Evolutionary conservation across 2,329 filamentous ascomycete species (phyloP), one percentile per base, ranked within the genome.

Genomic region (Sporothrix luriei): DNA sequence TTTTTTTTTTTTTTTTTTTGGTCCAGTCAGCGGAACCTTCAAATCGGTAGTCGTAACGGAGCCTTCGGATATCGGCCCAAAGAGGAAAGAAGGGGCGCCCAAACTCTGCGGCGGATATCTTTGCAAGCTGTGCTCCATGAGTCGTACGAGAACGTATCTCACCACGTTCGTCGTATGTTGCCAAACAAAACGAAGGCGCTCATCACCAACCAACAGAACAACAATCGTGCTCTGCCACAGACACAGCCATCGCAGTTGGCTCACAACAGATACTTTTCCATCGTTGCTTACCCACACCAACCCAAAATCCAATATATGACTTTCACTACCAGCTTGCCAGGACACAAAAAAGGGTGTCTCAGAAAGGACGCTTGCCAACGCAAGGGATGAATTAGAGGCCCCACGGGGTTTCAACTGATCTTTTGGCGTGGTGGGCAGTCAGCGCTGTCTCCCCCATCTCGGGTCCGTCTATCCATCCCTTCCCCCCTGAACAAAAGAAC

Each of bases 341-440:
- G 33, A 40, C 9, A n/a, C n/a, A 46, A 21, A 43, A 7, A 33
- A 49, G 16, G 2, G 33, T 62, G 57, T 46, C 57, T 62, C 57
- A 62, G 54, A 26, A 61, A 43, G 33, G 19, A 49, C 59, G 59
- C 59, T 64, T 29, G 59, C 13, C 61, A 3, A 64, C 11, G 61
- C 61, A 64, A 64, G 61, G 59, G 61, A 49, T 64, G 26, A 6
- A 14, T 2, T n/a, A 49, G 19, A 49, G 14, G 59, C 38, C 43
- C 43, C 9, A 26, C 51, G 11, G 59, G 52, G 55, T 59, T 46
- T 61, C 57, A 46, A 61, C 57, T 61, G 38, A 61, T 43, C 38
- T 61, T 64, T 64, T 49, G 59, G 24, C 59, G 19, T 49, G 5
- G 1, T 33, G 33, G 5, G 33, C 33, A 33, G 7, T 26, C 10